A percentile compares a stretch with the other conserved stretches of the same genome.
Conservation (phyloP, 441 rosid species). For the Brassica balearica region DNA sequence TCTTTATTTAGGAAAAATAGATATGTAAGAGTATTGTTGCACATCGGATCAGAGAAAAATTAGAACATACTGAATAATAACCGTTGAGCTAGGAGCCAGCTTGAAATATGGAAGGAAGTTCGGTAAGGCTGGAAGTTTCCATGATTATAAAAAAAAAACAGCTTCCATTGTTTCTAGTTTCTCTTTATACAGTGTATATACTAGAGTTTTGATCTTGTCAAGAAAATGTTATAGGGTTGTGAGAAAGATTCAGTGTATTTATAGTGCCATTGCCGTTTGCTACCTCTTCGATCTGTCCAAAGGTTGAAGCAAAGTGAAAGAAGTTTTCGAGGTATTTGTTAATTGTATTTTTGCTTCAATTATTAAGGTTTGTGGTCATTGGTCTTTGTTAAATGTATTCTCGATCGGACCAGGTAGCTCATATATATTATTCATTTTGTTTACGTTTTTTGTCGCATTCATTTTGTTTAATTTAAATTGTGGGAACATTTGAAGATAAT, state of each 20-base stretch:
- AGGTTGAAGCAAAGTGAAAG: slow-evolving; percentile 1
- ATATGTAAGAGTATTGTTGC: not conserved
- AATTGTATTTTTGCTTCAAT: not conserved
- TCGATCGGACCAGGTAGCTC: not conserved
- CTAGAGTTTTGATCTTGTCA: slow-evolving; percentile 8
- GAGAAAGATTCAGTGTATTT: not conserved
- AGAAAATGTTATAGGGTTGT: slow-evolving; percentile 17
- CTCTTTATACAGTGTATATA: not conserved
- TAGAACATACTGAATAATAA: slow-evolving; percentile 8
- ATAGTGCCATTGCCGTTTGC: slow-evolving; percentile 17
- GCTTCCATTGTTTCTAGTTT: too few relatives aligned
- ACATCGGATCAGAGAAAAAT: not conserved
- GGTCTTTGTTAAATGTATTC: not conserved
- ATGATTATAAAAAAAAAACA: not conserved
- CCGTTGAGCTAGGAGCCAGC: slow-evolving; percentile 54
- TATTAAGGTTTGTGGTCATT: not conserved
- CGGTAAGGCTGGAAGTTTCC: slow-evolving; percentile 27
- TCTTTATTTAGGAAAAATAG: not conserved
- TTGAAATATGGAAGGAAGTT: slow-evolving; percentile 45
- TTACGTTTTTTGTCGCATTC: not conserved
- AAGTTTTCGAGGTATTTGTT: not conserved
- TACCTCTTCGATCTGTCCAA: not conserved
- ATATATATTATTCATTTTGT: not conserved
- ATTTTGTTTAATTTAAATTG: not conserved
- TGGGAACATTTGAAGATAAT: not conserved